phyloP scores from a whole-genome alignment of 83 land plant species.

The Picea abies region DNA sequence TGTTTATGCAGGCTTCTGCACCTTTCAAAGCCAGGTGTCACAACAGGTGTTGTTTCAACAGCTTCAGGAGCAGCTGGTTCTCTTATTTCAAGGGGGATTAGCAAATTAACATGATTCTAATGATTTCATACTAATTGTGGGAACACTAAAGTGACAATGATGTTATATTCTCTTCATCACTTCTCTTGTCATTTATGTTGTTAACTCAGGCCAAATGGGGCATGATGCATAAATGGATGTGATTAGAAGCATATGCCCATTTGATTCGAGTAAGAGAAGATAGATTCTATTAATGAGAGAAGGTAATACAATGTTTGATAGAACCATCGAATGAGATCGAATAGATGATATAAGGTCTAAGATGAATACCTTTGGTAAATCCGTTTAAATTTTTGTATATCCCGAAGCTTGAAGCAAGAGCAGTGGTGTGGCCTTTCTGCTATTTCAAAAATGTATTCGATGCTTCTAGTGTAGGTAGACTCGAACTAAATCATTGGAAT shows the following conservation, averaged over 20 bases:
- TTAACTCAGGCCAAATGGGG: too few species aligned
- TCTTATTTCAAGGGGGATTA: slow-evolving; percentile 74
- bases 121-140: neutral
- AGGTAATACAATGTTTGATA: too few species aligned
- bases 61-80: slow-evolving; percentile 96
- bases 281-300: too few species aligned
- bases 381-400: too few species aligned
- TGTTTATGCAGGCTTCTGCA: slow-evolving; percentile 77
- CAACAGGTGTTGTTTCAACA: slow-evolving; percentile 92
- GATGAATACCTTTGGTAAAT: too few species aligned
- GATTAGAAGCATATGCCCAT: too few species aligned
- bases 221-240: too few species aligned
- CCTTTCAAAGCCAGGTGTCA: slow-evolving; percentile 89
- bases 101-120: slow-evolving; percentile 20
- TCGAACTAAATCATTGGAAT: neutral
- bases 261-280: too few species aligned
- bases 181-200: neutral
- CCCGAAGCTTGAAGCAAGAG: too few species aligned
- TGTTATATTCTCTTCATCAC: neutral
- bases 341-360: too few species aligned
- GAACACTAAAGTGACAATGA: neutral
- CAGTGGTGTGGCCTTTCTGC: too few species aligned
- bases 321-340: too few species aligned
- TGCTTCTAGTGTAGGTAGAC: neutral
- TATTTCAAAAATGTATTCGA: neutral